These are phyloP conservation scores for Picochlorum sp. DNA, from an alignment of 139 green algal genomes.

Conservation along the genomic window DNA sequence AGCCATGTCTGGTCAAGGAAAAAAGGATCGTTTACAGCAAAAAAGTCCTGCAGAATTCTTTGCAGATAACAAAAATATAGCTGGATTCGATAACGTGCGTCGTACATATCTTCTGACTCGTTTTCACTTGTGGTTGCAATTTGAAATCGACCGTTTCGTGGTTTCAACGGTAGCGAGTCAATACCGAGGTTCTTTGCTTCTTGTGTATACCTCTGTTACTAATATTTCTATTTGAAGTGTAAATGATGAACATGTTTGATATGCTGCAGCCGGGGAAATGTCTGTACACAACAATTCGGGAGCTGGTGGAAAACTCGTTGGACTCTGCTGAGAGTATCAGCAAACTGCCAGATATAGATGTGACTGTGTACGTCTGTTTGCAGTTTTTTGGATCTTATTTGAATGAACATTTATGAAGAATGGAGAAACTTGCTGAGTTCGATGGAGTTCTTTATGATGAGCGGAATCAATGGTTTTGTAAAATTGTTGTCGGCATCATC, in stretches of 20 bases:
- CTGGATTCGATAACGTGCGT: slow-evolving; percentile 91
- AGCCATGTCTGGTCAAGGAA: too few relatives aligned
- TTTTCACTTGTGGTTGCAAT: background rate
- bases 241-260: background rate
- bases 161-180: too few relatives aligned
- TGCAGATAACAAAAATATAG: slow-evolving; percentile 97
- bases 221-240: background rate
- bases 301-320: slow-evolving; percentile 92
- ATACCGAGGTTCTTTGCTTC: background rate
- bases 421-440: too few relatives aligned
- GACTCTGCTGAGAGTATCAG: slow-evolving; percentile 77
- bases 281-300: slow-evolving; percentile 88
- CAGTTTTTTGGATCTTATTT: slow-evolving; percentile 15
- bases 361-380: too few relatives aligned
- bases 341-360: slow-evolving; percentile 60
- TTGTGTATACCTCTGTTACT: too few relatives aligned
- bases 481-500: background rate
- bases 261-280: slow-evolving; percentile 89
- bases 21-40: slow-evolving; percentile 50
- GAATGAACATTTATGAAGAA: too few relatives aligned
- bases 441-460: too few relatives aligned
- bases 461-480: background rate
- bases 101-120: background rate
- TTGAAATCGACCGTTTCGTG: background rate
- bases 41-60: slow-evolving; percentile 95